A percentile compares a stretch with the other conserved stretches of the same genome.
Conservation (phyloP, 1,284 basidiomycete genomes). For the Fomitopsis betulina region DNA sequence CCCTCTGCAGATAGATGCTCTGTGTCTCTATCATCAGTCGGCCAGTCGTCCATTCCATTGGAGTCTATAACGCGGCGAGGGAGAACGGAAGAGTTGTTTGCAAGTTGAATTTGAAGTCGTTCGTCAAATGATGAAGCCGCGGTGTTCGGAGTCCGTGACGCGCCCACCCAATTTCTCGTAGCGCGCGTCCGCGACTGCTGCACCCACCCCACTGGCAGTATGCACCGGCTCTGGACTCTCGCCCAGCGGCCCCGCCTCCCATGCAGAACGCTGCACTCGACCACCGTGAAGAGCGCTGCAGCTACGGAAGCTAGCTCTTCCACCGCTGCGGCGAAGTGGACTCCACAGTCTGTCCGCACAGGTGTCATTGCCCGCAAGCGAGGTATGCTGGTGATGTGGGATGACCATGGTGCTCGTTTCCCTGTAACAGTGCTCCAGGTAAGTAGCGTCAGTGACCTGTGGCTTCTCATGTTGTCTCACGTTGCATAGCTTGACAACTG, state of each 20-base stretch:
- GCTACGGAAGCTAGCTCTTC: conserved; percentile 18
- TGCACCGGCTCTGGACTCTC: conserved; percentile 50
- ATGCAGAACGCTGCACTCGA: conserved; percentile 36
- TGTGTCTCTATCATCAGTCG: conserved; percentile 37
- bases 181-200: conserved; percentile 10
- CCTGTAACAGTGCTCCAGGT: conserved; percentile 97
- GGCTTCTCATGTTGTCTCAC: not conserved
- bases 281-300: conserved; percentile 27
- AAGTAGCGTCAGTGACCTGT: conserved; percentile 21
- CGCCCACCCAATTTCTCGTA: conserved; percentile 15
- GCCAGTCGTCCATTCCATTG: conserved; percentile 73
- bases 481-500: conserved; percentile 69
- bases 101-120: not conserved
- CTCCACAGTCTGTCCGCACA: conserved; percentile 82
- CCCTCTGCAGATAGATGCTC: conserved; percentile 14
- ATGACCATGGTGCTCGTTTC: conserved; percentile 80
- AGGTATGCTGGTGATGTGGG: conserved; percentile 95
- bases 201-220: conserved; percentile 19
- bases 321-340: conserved; percentile 59
- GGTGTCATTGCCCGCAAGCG: conserved; percentile 95
- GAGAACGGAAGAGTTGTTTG: conserved; percentile 3
- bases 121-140: not conserved
- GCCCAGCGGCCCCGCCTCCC: conserved; percentile 32
- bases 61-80: conserved; percentile 16
- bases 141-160: conserved; percentile 15